A percentile compares a stretch with the other conserved stretches of the same genome.
These are phyloP conservation scores for Fusarium sp. DNA, from an alignment of 2,329 filamentous ascomycete genomes.

Conservation along the genomic window DNA sequence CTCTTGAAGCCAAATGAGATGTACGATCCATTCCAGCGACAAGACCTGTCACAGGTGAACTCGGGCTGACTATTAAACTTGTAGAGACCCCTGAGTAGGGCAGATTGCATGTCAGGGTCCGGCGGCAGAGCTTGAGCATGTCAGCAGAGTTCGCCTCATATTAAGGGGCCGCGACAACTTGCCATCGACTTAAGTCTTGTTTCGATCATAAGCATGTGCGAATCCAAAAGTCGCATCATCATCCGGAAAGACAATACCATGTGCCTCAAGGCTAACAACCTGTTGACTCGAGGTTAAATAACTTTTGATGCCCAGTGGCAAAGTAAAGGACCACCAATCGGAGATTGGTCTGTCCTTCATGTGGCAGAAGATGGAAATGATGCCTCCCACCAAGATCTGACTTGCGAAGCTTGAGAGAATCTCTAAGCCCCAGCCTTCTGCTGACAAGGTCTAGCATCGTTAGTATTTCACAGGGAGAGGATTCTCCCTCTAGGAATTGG, in stretches of 20 bases:
- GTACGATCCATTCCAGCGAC: conserved; percentile 5
- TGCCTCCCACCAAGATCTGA: background rate
- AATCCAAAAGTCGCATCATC: conserved; percentile 9
- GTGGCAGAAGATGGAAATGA: conserved; percentile 3
- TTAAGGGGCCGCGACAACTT: background rate
- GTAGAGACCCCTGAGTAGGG: conserved; percentile 19
- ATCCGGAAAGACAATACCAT: background rate
- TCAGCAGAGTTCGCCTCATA: background rate
- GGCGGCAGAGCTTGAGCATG: background rate
- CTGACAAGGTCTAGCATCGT: background rate
- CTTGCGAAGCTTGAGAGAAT: background rate
- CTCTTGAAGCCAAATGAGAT: conserved; percentile 17
- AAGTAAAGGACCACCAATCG: conserved; percentile 19
- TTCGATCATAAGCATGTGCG: conserved; percentile 3
- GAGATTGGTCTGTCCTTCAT: conserved; percentile 6
- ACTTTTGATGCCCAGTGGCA: background rate
- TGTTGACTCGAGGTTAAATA: conserved; percentile 14
- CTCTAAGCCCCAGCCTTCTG: background rate
- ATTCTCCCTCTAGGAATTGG: background rate
- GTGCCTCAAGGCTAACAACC: background rate
- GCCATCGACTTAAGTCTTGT: background rate
- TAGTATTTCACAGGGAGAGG: background rate
- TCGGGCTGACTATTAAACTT: background rate
- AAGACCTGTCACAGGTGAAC: conserved; percentile 19
- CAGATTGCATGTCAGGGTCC: conserved; percentile 10